Percentiles rank a stretch among this genome's conserved stretches.
Evolutionary conservation across 192 early-diverging fungal species (phyloP).

Genomic region (Podochytrium sp.): DNA sequence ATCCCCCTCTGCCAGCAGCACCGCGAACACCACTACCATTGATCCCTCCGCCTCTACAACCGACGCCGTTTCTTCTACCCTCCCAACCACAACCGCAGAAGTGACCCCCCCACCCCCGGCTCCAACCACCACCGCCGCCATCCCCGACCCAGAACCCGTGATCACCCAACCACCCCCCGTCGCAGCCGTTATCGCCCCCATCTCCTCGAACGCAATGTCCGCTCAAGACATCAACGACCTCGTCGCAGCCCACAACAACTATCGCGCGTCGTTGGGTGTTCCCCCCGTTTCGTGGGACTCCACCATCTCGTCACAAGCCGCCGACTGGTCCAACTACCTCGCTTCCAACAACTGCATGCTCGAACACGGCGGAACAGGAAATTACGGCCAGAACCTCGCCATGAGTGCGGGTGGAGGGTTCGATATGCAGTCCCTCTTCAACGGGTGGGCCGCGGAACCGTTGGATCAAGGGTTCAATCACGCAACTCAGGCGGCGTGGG

Average conservation of each 20-base stretch:
- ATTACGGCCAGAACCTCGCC: conserved; percentile 15
- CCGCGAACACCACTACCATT: background rate
- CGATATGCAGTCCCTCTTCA: background rate
- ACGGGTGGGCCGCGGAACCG: conserved; percentile 11
- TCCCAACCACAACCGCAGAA: background rate
- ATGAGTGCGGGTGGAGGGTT: background rate
- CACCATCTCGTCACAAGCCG: background rate
- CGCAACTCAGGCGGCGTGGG: conserved; percentile 30
- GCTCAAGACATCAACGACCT: background rate
- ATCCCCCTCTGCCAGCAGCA: background rate
- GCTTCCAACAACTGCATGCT: background rate
- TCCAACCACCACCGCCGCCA: background rate
- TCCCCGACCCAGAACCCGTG: background rate
- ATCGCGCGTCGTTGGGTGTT: background rate
- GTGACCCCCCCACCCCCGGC: background rate
- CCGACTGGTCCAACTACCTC: conserved; percentile 1
- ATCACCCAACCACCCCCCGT: background rate
- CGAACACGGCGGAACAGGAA: conserved; percentile 5
- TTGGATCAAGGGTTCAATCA: conserved; percentile 11
- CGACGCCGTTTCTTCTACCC: background rate
- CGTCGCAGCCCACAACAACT: conserved; percentile 15
- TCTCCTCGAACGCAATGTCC: background rate
- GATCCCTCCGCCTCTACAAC: background rate
- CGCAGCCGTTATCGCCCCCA: background rate
- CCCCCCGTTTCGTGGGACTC: background rate